Evolutionary conservation across 495 filamentous ascomycete species (phyloP).

Genomic region (Penicillium desertorum): DNA sequence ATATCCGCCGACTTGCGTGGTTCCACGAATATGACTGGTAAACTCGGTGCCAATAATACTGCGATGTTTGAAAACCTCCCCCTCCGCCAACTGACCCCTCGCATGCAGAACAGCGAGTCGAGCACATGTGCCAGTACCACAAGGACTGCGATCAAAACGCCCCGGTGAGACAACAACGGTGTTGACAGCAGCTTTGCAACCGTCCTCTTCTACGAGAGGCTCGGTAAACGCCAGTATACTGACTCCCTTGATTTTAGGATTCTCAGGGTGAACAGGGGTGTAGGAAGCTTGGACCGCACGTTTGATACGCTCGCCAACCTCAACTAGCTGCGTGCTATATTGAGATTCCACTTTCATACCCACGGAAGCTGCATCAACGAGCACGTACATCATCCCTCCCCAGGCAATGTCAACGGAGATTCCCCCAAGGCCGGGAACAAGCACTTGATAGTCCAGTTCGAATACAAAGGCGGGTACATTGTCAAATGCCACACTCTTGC

Average conservation of each 20-base stretch:
- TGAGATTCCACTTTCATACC: constrained; percentile 25
- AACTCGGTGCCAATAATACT: constrained; percentile 37
- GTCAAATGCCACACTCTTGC: constrained; percentile 35
- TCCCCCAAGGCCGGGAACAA: constrained; percentile 31
- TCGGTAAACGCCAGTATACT: constrained; percentile 32
- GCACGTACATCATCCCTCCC: constrained; percentile 39
- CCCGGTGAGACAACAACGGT: constrained; percentile 39
- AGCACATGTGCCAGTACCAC: constrained; percentile 39
- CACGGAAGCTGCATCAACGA: constrained; percentile 33
- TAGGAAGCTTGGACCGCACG: constrained; percentile 23
- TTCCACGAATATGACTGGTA: constrained; percentile 29
- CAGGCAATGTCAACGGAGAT: constrained; percentile 36
- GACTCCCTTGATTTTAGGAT: constrained; percentile 29
- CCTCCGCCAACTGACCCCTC: constrained; percentile 25
- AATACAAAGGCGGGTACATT: constrained; percentile 40
- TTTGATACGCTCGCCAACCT: constrained; percentile 37
- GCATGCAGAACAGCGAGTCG: constrained; percentile 38
- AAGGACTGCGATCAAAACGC: constrained; percentile 39
- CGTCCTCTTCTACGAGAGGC: constrained; percentile 19
- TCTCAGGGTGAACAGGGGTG: constrained; percentile 37
- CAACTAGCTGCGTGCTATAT: constrained; percentile 24
- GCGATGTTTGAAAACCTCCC: constrained; percentile 32
- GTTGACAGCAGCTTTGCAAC: constrained; percentile 27
- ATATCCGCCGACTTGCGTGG: constrained; percentile 28
- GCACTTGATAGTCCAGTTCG: constrained; percentile 31